A percentile compares a stretch with the other conserved stretches of the same genome.
phyloP scores from a whole-genome alignment of 768 basidiomycete species.

The Lanmaoa pseudosensibilis region DNA sequence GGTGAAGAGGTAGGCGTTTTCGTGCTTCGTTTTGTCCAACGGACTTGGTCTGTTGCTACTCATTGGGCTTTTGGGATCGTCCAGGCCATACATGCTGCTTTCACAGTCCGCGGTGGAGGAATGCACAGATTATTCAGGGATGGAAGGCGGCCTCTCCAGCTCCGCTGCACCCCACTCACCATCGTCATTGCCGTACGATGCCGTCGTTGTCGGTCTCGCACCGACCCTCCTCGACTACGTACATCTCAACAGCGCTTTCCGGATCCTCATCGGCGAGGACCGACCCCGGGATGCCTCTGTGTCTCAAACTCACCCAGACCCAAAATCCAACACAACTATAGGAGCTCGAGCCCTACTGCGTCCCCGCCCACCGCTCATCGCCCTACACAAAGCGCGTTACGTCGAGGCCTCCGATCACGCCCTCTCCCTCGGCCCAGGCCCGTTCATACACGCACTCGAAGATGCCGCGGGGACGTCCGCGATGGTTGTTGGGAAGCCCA shows the following conservation, averaged over 20 bases:
- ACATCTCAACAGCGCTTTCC: constrained; percentile 63
- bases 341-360: background rate
- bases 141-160: background rate
- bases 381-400: constrained; percentile 59
- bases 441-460: constrained; percentile 67
- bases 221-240: constrained; percentile 52
- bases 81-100: constrained; percentile 55
- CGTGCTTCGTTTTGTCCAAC: background rate
- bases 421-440: constrained; percentile 67
- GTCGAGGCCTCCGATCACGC: constrained; percentile 45
- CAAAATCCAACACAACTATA: too few relatives aligned
- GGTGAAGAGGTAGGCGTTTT: constrained; percentile 39
- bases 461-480: constrained; percentile 48
- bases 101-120: constrained; percentile 50
- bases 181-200: constrained; percentile 39
- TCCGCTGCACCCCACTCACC: background rate
- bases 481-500: constrained; percentile 65
- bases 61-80: background rate
- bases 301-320: background rate
- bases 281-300: background rate
- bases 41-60: background rate
- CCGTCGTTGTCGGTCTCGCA: constrained; percentile 65
- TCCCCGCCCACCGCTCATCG: constrained; percentile 45
- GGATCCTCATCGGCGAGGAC: constrained; percentile 52
- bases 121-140: constrained; percentile 21